Conservation (phyloP, 805 yeast species). For the Starmera amethionina region DNA sequence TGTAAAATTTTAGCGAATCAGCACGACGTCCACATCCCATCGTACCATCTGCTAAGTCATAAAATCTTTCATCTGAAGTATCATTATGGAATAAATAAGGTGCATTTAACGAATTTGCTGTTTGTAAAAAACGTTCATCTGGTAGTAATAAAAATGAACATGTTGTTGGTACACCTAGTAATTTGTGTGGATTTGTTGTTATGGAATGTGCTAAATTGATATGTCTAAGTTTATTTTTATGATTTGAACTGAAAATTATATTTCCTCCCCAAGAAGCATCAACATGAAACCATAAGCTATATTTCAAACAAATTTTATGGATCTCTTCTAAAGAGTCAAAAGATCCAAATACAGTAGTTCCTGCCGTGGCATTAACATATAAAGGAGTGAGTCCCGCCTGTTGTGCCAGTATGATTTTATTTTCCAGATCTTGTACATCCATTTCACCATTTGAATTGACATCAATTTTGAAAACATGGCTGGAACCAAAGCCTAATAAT, state of each 20-base stretch:
- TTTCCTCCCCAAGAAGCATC: constrained; percentile 94
- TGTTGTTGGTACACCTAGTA: constrained; percentile 80
- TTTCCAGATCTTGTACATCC: constrained; percentile 38
- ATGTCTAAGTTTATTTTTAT: constrained; percentile 43
- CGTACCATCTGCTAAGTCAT: constrained; percentile 80
- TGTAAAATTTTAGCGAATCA: constrained; percentile 67
- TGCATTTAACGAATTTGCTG: constrained; percentile 67
- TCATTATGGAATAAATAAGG: constrained; percentile 67
- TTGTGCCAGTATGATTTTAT: constrained; percentile 32
- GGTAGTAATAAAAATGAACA: constrained; percentile 69
- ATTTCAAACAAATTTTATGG: constrained; percentile 38
- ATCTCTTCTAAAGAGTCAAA: constrained; percentile 60
- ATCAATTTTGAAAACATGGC: constrained; percentile 51
- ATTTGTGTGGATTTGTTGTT: constrained; percentile 79
- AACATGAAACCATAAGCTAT: constrained; percentile 68
- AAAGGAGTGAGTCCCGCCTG: constrained; percentile 59
- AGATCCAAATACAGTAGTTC: constrained; percentile 82
- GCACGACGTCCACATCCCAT: constrained; percentile 90
- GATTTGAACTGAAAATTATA: constrained; percentile 50
- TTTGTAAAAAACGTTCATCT: constrained; percentile 52
- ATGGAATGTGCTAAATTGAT: constrained; percentile 60
- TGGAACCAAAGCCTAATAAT: constrained; percentile 59
- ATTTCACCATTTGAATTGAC: constrained; percentile 49
- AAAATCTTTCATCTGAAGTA: constrained; percentile 42
- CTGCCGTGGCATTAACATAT: constrained; percentile 77